Conservation (phyloP, 2,329 filamentous ascomycete species). For the Neopestalotiopsis sp. region DNA sequence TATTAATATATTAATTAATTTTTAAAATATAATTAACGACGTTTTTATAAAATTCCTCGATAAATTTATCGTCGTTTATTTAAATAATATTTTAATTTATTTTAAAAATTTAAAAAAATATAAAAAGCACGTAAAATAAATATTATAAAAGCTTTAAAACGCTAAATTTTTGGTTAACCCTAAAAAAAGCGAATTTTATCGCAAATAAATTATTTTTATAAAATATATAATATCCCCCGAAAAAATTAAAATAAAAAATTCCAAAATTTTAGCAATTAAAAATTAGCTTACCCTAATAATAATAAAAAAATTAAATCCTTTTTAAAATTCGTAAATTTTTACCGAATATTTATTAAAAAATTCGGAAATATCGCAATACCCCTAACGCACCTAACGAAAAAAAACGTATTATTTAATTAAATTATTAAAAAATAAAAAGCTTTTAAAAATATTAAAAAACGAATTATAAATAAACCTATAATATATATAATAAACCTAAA, state of each 20-base stretch:
- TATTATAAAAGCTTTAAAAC: constrained; percentile 22
- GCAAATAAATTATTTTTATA: constrained; percentile 33
- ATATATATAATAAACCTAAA: background rate
- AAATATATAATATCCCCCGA: constrained; percentile 32
- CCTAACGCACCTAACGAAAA: constrained; percentile 5
- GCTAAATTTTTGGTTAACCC: constrained; percentile 22
- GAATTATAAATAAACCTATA: constrained; percentile 18
- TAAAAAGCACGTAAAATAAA: constrained; percentile 26
- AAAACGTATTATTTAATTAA: background rate
- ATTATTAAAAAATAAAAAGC: background rate
- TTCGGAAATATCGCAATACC: constrained; percentile 6
- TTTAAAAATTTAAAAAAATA: constrained; percentile 22
- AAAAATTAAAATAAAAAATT: constrained; percentile 32
- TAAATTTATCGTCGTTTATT: constrained; percentile 15
- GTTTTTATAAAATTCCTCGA: constrained; percentile 14
- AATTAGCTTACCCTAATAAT: constrained; percentile 26
- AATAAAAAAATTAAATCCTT: constrained; percentile 17
- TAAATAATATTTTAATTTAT: background rate
- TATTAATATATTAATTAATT: constrained; percentile 21
- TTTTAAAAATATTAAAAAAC: background rate
- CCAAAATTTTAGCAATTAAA: constrained; percentile 29
- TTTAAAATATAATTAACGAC: constrained; percentile 24
- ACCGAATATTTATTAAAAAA: constrained; percentile 7
- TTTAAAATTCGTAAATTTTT: constrained; percentile 17
- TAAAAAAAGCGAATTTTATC: constrained; percentile 37